phyloP scores from a whole-genome alignment of 2,329 filamentous ascomycete genomes.

The Camillea tinctor region DNA sequence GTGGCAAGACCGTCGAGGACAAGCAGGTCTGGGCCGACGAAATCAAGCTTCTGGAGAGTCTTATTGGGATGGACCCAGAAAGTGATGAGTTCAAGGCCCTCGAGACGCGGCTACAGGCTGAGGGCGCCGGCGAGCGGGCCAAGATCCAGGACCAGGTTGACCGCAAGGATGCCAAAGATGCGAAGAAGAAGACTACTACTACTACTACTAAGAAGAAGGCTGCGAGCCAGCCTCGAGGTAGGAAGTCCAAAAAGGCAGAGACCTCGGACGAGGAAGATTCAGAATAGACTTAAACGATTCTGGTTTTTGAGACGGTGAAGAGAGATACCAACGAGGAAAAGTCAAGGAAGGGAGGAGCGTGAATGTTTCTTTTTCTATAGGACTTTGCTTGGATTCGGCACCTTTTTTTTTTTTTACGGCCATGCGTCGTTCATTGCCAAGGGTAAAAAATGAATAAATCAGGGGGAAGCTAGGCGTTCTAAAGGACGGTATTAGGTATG shows the following conservation, averaged over 20 bases:
- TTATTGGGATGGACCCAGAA: conserved; percentile 81
- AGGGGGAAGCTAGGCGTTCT: too few relatives aligned
- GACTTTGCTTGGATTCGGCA: not conserved
- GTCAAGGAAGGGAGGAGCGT: not conserved
- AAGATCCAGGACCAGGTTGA: conserved; percentile 79
- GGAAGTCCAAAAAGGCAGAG: conserved; percentile 26
- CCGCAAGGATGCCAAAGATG: conserved; percentile 64
- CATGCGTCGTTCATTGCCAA: too few relatives aligned
- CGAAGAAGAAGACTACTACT: conserved; percentile 38
- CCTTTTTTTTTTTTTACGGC: too few relatives aligned
- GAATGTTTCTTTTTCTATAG: not conserved
- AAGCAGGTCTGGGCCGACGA: conserved; percentile 85
- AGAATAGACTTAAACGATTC: not conserved
- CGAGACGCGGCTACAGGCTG: conserved; percentile 63
- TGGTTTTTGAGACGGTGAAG: not conserved
- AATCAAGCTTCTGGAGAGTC: conserved; percentile 87
- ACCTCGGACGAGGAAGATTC: conserved; percentile 28
- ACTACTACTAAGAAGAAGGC: conserved; percentile 28
- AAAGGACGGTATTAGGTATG: too few relatives aligned
- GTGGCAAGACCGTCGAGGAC: conserved; percentile 72
- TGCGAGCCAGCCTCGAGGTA: conserved; percentile 13
- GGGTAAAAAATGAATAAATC: too few relatives aligned
- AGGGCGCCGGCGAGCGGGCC: conserved; percentile 68
- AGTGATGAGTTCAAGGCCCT: conserved; percentile 68
- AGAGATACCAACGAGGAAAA: not conserved